Base-by-base conservation (phyloP, 1,139 yeast species). In the Lodderomyces theae region DNA sequence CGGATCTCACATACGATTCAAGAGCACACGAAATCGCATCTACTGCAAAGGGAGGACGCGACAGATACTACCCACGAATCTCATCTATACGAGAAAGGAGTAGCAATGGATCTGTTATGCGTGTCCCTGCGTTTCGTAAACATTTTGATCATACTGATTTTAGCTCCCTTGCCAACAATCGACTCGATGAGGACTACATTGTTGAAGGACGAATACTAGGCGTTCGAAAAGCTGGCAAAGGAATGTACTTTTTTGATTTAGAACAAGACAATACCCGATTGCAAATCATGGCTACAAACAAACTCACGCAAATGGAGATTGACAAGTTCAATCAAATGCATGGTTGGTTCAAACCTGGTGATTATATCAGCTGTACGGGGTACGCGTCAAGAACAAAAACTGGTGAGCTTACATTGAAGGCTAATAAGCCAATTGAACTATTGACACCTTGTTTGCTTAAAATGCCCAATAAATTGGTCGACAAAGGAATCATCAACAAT, bases 331-430 rank as follows among this genome's bases (percentile, higher is more conserved):
- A 62, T 11, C 54, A 58, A 1, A 44, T 54, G 1, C 82, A 81
- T 54, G 60, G 60, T 3, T 57, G 67, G 30, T 63, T 88, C 34
- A 69, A 82, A 37, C 73, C 76, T 25, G 97, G 97, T 0, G 98
- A 90, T 57, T 75, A 72, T 35, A 64, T 89, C 2, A 66, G 77
- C 5, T 78, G 80, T 25, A 51, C 63, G 4, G 98, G 98, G 0
- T 54, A 55, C 16, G 89, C 96, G 0, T 86, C 94, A 29, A 59
- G 76, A 3, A 86, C 97, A 0, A 79, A 82, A 41, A 78, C 81
- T 1, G 95, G 95, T 0, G 94, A 87, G 53, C 64, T 90, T 10
- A 84, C 96, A 1, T 54, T 92, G 42, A 79, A 86, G 50, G 72
- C 82, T n/a, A 60, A 63, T 1, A 48, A 58, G 5, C 70, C 80